phyloP scores from a whole-genome alignment of 2,329 filamentous ascomycete genomes.

The Colletotrichum sp. region DNA sequence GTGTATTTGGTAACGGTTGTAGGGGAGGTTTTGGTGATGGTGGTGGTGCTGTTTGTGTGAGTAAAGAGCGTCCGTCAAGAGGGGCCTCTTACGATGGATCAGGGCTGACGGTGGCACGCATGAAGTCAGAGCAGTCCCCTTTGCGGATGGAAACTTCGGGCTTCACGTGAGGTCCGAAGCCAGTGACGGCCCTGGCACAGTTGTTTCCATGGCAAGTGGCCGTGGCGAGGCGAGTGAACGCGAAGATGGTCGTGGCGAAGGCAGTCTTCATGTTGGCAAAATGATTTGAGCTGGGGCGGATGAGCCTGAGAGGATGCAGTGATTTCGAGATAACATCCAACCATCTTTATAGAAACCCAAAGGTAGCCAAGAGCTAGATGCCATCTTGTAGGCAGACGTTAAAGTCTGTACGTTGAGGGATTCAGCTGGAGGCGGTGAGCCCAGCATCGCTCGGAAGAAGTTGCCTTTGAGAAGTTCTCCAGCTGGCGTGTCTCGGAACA shows the following conservation, averaged over 20 bases:
- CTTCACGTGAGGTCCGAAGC: neutral
- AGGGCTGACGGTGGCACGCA: neutral
- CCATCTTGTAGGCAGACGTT: neutral
- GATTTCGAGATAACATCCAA: neutral
- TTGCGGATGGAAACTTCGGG: neutral
- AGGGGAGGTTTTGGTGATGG: neutral
- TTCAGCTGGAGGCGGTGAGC: neutral
- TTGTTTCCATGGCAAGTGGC: constrained; percentile 23
- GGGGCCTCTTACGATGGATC: neutral
- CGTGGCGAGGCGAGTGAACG: constrained; percentile 36
- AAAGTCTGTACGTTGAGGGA: neutral
- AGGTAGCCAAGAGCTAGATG: neutral
- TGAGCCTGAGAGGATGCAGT: neutral
- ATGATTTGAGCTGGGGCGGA: neutral
- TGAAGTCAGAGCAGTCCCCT: constrained; percentile 5
- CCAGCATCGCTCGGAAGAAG: neutral
- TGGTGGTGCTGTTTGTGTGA: constrained; percentile 2
- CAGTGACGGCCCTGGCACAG: constrained; percentile 14
- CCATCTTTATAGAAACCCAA: neutral
- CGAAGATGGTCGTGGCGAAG: constrained; percentile 32
- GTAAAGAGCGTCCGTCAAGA: neutral
- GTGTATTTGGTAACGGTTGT: neutral
- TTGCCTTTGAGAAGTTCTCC: neutral
- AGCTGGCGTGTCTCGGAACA: neutral
- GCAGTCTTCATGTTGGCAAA: constrained; percentile 37